Percentiles rank a stretch among this genome's conserved stretches.
These are phyloP conservation scores for Boletellus deceptivus DNA, from an alignment of 1,284 basidiomycete species.

Conservation along the genomic window DNA sequence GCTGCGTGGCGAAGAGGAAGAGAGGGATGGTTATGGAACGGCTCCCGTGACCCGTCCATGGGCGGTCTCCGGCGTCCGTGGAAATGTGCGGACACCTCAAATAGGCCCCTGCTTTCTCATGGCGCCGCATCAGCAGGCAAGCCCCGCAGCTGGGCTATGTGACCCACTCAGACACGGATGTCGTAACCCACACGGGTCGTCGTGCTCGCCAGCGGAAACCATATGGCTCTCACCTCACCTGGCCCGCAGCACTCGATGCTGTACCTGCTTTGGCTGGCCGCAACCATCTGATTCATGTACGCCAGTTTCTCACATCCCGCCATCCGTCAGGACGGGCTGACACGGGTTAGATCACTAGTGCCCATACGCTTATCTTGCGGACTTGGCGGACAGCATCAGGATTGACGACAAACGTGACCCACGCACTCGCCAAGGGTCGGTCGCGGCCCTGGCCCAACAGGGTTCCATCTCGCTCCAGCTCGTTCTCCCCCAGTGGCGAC, in stretches of 20 bases:
- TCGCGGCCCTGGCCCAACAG: slow-evolving; percentile 14
- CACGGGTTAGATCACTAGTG: slow-evolving; percentile 18
- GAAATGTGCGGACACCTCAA: slow-evolving; percentile 4
- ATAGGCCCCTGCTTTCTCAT: slow-evolving; percentile 22
- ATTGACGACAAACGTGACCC: slow-evolving; percentile 14
- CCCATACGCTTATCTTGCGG: slow-evolving; percentile 20
- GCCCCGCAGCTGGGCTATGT: slow-evolving; percentile 13
- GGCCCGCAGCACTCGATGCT: slow-evolving; percentile 18
- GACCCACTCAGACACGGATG: slow-evolving; percentile 12
- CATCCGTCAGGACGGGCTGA: slow-evolving; percentile 13
- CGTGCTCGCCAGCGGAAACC: slow-evolving; percentile 10
- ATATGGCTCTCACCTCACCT: slow-evolving; percentile 17
- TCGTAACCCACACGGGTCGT: slow-evolving; percentile 16
- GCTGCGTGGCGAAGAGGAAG: slow-evolving; percentile 29
- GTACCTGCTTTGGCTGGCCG: slow-evolving; percentile 10
- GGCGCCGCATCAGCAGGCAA: slow-evolving; percentile 6
- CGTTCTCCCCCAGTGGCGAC: slow-evolving; percentile 11
- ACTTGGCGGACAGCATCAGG: slow-evolving; percentile 6
- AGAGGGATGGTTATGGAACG: slow-evolving; percentile 25
- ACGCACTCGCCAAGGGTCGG: not conserved
- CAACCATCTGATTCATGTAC: slow-evolving; percentile 19
- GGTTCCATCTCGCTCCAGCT: slow-evolving; percentile 1
- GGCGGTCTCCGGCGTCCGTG: slow-evolving; percentile 22
- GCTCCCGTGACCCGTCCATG: slow-evolving; percentile 22
- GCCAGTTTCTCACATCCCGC: too few relatives aligned